phyloP scores from a whole-genome alignment of 352 stramenopile species.

The Phytophthora ramorum region DNA sequence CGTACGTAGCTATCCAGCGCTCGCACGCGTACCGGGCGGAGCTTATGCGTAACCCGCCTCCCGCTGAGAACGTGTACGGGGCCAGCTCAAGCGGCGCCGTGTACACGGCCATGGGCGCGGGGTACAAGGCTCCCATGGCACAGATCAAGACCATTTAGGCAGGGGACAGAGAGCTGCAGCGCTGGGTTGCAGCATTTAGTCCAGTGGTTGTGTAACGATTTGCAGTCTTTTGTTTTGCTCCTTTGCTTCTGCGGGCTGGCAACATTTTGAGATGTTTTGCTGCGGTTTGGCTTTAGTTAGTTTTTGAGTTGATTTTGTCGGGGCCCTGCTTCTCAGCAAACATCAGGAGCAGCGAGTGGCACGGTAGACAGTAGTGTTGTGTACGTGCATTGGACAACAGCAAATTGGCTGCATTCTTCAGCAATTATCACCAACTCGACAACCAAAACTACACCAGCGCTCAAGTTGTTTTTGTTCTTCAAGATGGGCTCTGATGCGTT shows the following conservation, averaged over 20 bases:
- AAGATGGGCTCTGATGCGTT: too few relatives aligned
- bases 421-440: too few relatives aligned
- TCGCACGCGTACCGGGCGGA: conserved; percentile 83
- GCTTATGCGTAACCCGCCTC: conserved; percentile 84
- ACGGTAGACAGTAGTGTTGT: too few relatives aligned
- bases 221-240: background rate
- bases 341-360: background rate
- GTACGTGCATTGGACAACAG: too few relatives aligned
- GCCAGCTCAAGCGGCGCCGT: conserved; percentile 46
- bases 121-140: conserved; percentile 54
- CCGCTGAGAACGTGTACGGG: conserved; percentile 80
- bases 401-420: too few relatives aligned
- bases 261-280: background rate
- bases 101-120: conserved; percentile 71
- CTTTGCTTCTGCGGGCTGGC: background rate
- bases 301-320: background rate
- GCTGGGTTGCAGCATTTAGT: background rate
- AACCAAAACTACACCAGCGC: too few relatives aligned
- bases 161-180: background rate
- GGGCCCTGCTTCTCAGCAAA: background rate
- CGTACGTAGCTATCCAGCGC: conserved; percentile 80
- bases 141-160: conserved; percentile 82
- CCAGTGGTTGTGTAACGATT: conserved; percentile 1
- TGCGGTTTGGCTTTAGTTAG: too few relatives aligned
- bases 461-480: too few relatives aligned